Base-by-base conservation (phyloP, 1,284 basidiomycete genomes). In the Puccinia horiana region DNA sequence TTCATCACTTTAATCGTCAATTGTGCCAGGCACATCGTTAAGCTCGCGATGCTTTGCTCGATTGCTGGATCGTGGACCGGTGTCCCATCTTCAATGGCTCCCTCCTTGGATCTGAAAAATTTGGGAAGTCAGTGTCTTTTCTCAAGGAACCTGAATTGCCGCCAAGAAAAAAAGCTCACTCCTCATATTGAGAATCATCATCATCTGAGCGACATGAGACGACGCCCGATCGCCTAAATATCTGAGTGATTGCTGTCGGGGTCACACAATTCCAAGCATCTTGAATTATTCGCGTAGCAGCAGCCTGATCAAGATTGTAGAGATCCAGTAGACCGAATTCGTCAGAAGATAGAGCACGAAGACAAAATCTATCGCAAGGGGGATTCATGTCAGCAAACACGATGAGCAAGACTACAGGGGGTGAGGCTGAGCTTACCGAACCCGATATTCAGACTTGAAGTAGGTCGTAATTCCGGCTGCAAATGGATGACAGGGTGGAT, bases 381-480 rank as follows among this genome's bases (percentile, higher is more conserved):
- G 23, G 23, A 42, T 47, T 18, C 42, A 26, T 40, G 12, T 56
- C 18, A 69, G 47, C 12, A 4, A 63, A 5, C 29, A 52, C 23
- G n/a, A 49, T 49, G 20, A 47, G 11, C 69, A 47, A 49, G 42
- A 3, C 29, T 14, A 20, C 11, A 63, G 29, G 40, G 42, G n/a
- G 18, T 5, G 42, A 47, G 42, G 37, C 8, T 6, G 42, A 70
- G n/a, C 79, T 18, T 61, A 81, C 79, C 79, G 52, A 58, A 81
- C 70, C 2, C 79, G 79, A 52, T 81, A 81, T 74, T 81, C 79
- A 18, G 70, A 73, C 56, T 81, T 81, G 70, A 81, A 74, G 32
- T 61, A 81, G 14, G n/a, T 81, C 12, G 70, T 74, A 42, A 81
- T 81, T 18, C 79, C 79, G 18, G 70, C 79, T 23, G 49, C 14